Evolutionary conservation across 345 rosid genomes (phyloP).

Genomic region (Bruguiera parviflora): DNA sequence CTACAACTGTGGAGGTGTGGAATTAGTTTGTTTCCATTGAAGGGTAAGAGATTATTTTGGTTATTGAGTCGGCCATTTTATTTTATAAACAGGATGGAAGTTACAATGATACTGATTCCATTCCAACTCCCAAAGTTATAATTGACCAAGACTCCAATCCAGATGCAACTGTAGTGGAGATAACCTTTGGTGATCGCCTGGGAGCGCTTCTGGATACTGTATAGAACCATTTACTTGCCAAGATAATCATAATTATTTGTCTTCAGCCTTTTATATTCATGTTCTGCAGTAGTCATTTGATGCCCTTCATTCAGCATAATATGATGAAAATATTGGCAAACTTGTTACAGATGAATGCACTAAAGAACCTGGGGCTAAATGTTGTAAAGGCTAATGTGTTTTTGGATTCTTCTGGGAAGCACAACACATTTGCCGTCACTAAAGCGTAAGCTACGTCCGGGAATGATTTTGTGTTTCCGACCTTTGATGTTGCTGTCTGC

Average conservation of each 20-base stretch:
- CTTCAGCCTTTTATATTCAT: constrained; percentile 1
- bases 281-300: neutral
- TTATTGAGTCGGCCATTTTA: constrained; percentile 17
- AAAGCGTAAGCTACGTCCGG: constrained; percentile 55
- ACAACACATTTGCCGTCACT: constrained; percentile 81
- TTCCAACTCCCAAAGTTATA: constrained; percentile 91
- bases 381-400: constrained; percentile 88
- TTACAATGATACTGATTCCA: constrained; percentile 48
- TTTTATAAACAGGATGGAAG: constrained; percentile 55
- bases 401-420: constrained; percentile 94
- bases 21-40: constrained; percentile 1
- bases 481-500: neutral
- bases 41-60: constrained; percentile 5
- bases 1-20: constrained; percentile 76
- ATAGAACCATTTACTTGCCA: constrained; percentile 12
- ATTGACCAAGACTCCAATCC: constrained; percentile 93
- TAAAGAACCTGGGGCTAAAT: constrained; percentile 88
- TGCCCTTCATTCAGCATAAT: neutral
- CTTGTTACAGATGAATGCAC: constrained; percentile 75
- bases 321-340: constrained; percentile 15
- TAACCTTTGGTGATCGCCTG: constrained; percentile 96
- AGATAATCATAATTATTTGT: neutral
- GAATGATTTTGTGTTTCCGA: neutral
- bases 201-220: constrained; percentile 97
- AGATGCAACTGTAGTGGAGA: constrained; percentile 77